Conservation (phyloP, 352 stramenopile genomes). For the Ophiocytium majus region DNA sequence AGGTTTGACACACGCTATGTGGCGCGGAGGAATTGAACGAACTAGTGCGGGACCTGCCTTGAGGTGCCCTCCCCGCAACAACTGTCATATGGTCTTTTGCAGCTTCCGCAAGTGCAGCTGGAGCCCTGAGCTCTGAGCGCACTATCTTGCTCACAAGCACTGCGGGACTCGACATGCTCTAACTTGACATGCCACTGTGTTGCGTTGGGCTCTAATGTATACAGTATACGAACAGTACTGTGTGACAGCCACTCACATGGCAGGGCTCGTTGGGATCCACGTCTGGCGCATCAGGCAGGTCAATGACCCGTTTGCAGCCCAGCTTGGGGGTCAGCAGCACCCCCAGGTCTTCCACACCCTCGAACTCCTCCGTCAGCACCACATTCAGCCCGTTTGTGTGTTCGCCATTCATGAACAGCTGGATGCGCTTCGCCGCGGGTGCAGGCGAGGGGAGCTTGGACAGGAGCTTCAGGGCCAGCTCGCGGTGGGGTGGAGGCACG, state of each 20-base stretch:
- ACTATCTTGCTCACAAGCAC: too few relatives aligned
- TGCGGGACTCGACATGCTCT: too few relatives aligned
- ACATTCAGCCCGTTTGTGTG: background rate
- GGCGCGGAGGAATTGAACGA: too few relatives aligned
- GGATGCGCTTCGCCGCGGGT: background rate
- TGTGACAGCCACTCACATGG: background rate
- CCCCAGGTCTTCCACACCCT: background rate
- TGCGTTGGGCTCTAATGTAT: too few relatives aligned
- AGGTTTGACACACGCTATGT: too few relatives aligned
- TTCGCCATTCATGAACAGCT: constrained; percentile 13
- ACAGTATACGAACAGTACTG: too few relatives aligned
- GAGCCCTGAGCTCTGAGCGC: too few relatives aligned
- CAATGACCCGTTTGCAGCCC: background rate
- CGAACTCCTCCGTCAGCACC: background rate
- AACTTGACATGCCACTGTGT: too few relatives aligned
- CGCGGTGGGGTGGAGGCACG: background rate
- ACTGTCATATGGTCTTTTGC: too few relatives aligned
- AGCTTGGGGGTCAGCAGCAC: background rate
- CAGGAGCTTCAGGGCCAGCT: background rate
- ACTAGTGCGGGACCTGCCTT: too few relatives aligned
- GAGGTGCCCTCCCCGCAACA: too few relatives aligned
- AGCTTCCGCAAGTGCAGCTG: too few relatives aligned
- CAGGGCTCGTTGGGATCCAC: background rate
- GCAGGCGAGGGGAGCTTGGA: background rate
- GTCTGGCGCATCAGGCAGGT: constrained; percentile 13